Evolutionary conservation across 2,329 filamentous ascomycete genomes (phyloP).

Genomic region (Hypoxylon sp.): DNA sequence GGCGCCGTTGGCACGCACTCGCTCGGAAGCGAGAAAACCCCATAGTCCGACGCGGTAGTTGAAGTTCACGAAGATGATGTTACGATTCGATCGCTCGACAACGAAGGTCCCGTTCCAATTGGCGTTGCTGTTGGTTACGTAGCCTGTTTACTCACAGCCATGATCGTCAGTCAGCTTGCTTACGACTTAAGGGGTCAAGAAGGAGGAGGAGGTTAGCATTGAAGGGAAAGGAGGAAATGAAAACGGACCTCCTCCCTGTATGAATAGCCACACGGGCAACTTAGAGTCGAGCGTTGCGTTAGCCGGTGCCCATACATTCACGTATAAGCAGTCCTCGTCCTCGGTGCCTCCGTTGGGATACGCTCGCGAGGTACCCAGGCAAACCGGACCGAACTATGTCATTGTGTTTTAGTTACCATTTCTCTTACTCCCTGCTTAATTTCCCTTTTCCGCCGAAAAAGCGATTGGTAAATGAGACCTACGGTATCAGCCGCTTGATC

Average conservation of each 20-base stretch:
- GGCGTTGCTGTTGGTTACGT: constrained; percentile 63
- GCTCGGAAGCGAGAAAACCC: constrained; percentile 73
- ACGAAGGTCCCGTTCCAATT: constrained; percentile 67
- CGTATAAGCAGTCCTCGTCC: constrained; percentile 62
- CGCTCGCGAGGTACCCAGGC: constrained; percentile 58
- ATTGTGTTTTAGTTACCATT: constrained; percentile 13
- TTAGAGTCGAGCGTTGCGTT: constrained; percentile 59
- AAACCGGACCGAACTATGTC: constrained; percentile 62
- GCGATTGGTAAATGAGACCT: constrained; percentile 2
- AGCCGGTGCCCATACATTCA: constrained; percentile 62
- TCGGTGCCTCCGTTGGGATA: constrained; percentile 52
- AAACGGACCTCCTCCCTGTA: constrained; percentile 56
- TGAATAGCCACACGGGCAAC: constrained; percentile 69
- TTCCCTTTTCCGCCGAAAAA: background rate
- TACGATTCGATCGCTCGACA: constrained; percentile 60
- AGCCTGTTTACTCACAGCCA: constrained; percentile 56
- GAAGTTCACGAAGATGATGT: constrained; percentile 71
- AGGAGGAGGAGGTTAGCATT: background rate
- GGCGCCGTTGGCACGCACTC: constrained; percentile 68
- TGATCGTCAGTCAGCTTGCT: background rate
- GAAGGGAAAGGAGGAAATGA: background rate
- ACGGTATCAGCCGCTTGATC: constrained; percentile 58
- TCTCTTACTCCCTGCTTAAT: background rate
- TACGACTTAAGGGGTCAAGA: background rate
- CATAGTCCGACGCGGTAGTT: constrained; percentile 75